Percentiles rank a stretch among this genome's conserved stretches.
phyloP scores from a whole-genome alignment of 2,329 filamentous ascomycete genomes.

The Aureobasidium melanogenum region DNA sequence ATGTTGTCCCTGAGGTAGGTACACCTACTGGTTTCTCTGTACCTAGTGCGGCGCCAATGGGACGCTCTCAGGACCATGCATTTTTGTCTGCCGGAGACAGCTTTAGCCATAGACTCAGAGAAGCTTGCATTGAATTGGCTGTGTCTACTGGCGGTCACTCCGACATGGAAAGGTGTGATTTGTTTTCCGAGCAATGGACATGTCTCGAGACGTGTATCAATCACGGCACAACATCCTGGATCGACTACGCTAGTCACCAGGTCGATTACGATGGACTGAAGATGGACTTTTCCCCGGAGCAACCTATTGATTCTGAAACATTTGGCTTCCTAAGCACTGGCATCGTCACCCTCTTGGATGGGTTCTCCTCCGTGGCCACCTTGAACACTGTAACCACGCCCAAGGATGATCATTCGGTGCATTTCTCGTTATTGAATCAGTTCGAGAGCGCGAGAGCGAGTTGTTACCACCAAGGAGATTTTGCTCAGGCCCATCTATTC shows the following conservation, averaged over 20 bases:
- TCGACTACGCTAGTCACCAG: neutral
- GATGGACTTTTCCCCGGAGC: neutral
- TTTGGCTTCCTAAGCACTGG: neutral
- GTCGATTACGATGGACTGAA: neutral
- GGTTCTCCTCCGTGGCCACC: neutral
- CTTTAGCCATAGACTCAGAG: neutral
- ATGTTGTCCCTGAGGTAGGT: neutral
- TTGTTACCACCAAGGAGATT: conserved; percentile 7
- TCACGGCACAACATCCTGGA: neutral
- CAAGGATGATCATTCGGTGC: neutral
- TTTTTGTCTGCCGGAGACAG: neutral
- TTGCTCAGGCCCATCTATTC: neutral
- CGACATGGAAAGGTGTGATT: neutral
- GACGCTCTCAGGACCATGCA: neutral
- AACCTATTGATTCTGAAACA: neutral
- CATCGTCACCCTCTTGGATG: neutral
- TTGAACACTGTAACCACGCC: neutral
- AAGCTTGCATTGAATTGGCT: conserved; percentile 1
- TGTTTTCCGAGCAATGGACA: conserved; percentile 1
- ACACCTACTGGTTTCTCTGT: neutral
- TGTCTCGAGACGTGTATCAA: neutral
- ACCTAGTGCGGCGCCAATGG: neutral
- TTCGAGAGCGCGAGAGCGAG: neutral
- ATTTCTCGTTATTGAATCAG: neutral
- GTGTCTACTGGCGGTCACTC: neutral